Conservation (phyloP, 108 stramenopile species). For the Stephanodiscus minutulus region DNA sequence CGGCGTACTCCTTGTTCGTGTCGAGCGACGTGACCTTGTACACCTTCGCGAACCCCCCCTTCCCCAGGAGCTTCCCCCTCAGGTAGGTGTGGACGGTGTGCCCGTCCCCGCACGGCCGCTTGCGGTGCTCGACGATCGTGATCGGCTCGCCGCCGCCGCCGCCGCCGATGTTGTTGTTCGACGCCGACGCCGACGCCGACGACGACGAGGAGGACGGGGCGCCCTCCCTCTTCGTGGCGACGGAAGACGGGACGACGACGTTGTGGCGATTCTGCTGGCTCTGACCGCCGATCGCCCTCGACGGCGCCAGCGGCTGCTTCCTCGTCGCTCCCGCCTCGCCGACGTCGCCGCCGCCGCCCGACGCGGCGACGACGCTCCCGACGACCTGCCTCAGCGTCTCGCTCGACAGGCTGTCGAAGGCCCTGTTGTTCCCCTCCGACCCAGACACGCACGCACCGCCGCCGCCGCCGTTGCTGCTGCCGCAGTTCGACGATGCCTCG, state of each 20-base stretch:
- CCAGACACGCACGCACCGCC: no score
- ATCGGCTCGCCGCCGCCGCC: constrained; percentile 40
- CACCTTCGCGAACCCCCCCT: constrained; percentile 95
- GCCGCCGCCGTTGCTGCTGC: no score
- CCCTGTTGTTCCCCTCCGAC: constrained; percentile 43
- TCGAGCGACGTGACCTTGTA: constrained; percentile 85
- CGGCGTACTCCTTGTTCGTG: constrained; percentile 83
- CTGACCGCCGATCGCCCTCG: neutral
- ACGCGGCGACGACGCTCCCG: no score
- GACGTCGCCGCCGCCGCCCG: constrained; percentile 4
- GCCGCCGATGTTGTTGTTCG: no score
- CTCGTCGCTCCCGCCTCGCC: constrained; percentile 1
- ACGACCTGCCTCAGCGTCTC: constrained; percentile 32
- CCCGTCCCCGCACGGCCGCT: constrained; percentile 77
- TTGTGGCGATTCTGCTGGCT: constrained; percentile 10
- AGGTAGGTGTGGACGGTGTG: constrained; percentile 83
- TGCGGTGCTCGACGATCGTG: constrained; percentile 77
- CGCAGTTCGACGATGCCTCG: neutral
- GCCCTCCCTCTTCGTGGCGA: neutral
- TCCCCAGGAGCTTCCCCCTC: constrained; percentile 82
- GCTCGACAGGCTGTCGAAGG: constrained; percentile 42
- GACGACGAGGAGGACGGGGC: neutral
- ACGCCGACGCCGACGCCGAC: neutral
- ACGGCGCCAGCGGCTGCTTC: neutral
- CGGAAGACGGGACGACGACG: constrained; percentile 3